Percentiles rank a stretch among this genome's conserved stretches.
Evolutionary conservation across 305 asterid genomes (phyloP).

Genomic region (Fraxinus floribunda): DNA sequence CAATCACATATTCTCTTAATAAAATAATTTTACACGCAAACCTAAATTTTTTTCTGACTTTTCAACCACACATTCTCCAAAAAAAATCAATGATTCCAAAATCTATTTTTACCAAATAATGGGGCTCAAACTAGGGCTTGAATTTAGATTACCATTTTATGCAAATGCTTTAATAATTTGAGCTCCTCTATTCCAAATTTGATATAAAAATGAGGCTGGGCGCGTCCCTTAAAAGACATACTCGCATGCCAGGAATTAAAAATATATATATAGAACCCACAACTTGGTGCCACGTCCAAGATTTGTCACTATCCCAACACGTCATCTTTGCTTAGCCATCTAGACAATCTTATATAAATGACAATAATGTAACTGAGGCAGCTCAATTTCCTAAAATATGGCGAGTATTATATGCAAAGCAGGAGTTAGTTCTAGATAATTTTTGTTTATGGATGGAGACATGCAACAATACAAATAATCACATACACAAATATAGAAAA

Average conservation of each 20-base stretch:
- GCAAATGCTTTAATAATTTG: background rate
- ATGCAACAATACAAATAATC: background rate
- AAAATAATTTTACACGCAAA: too few relatives aligned
- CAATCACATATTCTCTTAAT: too few relatives aligned
- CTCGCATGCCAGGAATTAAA: background rate
- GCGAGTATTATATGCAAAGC: background rate
- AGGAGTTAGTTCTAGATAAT: background rate
- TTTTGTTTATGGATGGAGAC: background rate
- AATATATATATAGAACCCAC: background rate
- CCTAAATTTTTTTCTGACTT: too few relatives aligned
- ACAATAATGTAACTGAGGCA: background rate
- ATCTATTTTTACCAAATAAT: too few relatives aligned
- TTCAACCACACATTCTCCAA: too few relatives aligned
- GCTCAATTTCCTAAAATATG: background rate
- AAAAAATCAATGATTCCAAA: too few relatives aligned
- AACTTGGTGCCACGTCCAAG: background rate
- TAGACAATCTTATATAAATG: background rate
- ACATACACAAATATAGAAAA: background rate
- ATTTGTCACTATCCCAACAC: background rate
- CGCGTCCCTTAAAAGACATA: background rate
- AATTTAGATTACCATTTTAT: background rate
- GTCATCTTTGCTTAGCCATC: background rate
- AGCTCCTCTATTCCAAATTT: background rate
- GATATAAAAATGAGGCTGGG: background rate
- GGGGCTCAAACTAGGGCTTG: too few relatives aligned